phyloP scores from a whole-genome alignment of 2,329 filamentous ascomycete species.

The Aspergillus hortae region DNA sequence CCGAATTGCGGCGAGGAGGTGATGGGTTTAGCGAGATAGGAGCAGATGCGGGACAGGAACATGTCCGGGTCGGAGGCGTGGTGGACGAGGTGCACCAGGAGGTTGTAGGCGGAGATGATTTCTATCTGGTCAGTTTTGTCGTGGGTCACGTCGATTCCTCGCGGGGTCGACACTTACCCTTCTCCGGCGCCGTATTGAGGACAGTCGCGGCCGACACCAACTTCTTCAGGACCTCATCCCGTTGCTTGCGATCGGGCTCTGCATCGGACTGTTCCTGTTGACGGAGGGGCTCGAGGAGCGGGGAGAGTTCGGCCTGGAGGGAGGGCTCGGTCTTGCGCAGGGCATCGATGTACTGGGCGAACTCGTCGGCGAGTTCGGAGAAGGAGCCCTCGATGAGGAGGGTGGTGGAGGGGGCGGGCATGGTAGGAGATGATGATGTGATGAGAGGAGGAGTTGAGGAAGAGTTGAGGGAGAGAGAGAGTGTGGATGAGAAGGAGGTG shows the following conservation, averaged over 20 bases:
- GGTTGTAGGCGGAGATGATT: slow-evolving; percentile 93
- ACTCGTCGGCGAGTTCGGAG: slow-evolving; percentile 87
- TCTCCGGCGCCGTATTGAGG: slow-evolving; percentile 85
- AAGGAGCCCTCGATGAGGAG: slow-evolving; percentile 85
- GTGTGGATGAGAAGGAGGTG: slow-evolving; percentile 1
- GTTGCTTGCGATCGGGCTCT: slow-evolving; percentile 57
- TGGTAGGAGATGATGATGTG: slow-evolving; percentile 27
- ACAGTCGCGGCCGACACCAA: slow-evolving; percentile 74
- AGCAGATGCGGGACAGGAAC: slow-evolving; percentile 83
- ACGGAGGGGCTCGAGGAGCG: slow-evolving; percentile 58
- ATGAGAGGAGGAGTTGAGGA: slow-evolving; percentile 6
- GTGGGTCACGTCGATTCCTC: no score
- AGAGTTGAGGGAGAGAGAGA: slow-evolving; percentile 4
- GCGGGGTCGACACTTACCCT: slow-evolving; percentile 49
- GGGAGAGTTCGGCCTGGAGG: slow-evolving; percentile 62
- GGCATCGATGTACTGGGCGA: slow-evolving; percentile 88
- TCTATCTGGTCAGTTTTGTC: slow-evolving; percentile 49
- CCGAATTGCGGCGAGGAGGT: slow-evolving; percentile 82
- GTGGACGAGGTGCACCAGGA: slow-evolving; percentile 87
- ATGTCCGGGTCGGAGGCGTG: slow-evolving; percentile 81
- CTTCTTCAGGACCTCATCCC: slow-evolving; percentile 83
- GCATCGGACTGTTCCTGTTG: slow-evolving; percentile 54
- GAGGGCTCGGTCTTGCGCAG: slow-evolving; percentile 65
- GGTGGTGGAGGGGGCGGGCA: slow-evolving; percentile 60
- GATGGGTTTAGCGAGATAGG: slow-evolving; percentile 83